A percentile compares a stretch with the other conserved stretches of the same genome.
Evolutionary conservation across 2,329 filamentous ascomycete genomes (phyloP).

Genomic region (Microsporum audouinii): DNA sequence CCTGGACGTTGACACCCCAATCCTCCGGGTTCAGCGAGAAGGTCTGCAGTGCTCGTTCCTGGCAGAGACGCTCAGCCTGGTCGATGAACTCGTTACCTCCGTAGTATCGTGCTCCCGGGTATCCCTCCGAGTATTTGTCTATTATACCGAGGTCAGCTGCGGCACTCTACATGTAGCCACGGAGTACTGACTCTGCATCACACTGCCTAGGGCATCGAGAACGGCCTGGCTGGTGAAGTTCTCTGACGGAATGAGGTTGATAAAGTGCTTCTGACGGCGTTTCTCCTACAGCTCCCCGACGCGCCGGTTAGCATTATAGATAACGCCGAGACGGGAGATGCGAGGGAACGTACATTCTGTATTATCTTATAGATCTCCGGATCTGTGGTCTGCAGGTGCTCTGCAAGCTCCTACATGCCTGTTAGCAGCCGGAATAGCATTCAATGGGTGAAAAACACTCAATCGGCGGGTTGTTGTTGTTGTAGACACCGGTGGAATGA

Average conservation of each 20-base stretch:
- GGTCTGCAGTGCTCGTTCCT: constrained; percentile 76
- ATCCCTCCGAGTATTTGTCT: constrained; percentile 98
- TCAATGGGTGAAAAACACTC: background rate
- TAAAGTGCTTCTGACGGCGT: constrained; percentile 90
- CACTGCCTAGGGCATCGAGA: constrained; percentile 79
- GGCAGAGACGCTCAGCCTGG: constrained; percentile 75
- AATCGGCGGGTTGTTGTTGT: background rate
- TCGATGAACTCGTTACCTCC: constrained; percentile 96
- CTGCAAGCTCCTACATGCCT: constrained; percentile 58
- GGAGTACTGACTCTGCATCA: constrained; percentile 69
- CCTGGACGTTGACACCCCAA: constrained; percentile 95
- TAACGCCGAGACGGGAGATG: background rate
- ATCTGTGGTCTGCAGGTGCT: constrained; percentile 72
- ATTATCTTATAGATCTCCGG: constrained; percentile 79
- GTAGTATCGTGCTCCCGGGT: constrained; percentile 92
- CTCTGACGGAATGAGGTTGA: constrained; percentile 91
- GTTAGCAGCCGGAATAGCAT: background rate
- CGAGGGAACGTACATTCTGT: constrained; percentile 54
- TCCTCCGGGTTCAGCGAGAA: constrained; percentile 73
- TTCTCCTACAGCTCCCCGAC: constrained; percentile 58
- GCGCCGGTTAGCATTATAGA: background rate
- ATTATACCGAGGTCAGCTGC: constrained; percentile 20
- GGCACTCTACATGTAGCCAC: constrained; percentile 8
- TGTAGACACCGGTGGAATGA: background rate
- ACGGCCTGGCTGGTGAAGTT: constrained; percentile 93